Conservation (phyloP, 495 filamentous ascomycete genomes). For the Chaetomium tenue region DNA sequence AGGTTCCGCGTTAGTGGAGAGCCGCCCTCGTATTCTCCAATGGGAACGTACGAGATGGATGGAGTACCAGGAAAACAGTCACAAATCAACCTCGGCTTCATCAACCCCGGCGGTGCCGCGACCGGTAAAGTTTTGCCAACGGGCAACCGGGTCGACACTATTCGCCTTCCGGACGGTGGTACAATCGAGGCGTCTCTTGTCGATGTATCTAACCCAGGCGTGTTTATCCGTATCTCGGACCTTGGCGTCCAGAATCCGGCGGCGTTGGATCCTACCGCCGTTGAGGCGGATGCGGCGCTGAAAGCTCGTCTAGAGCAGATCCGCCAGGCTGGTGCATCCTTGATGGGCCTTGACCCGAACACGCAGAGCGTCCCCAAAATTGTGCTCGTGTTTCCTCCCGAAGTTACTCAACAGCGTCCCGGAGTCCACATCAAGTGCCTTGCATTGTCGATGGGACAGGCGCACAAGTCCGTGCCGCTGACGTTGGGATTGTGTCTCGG, state of each 20-base stretch:
- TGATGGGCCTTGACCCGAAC: conserved; percentile 61
- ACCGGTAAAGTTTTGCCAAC: conserved; percentile 67
- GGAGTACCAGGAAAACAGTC: conserved; percentile 62
- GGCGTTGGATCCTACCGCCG: conserved; percentile 53
- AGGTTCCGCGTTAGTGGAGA: conserved; percentile 49
- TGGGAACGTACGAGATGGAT: conserved; percentile 62
- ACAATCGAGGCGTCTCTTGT: conserved; percentile 48
- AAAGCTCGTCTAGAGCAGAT: conserved; percentile 59
- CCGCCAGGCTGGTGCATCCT: conserved; percentile 55
- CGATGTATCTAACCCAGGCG: conserved; percentile 66
- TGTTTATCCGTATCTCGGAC: conserved; percentile 58
- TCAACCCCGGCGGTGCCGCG: conserved; percentile 64
- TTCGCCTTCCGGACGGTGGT: conserved; percentile 54
- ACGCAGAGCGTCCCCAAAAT: conserved; percentile 67
- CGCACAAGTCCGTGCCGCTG: conserved; percentile 63
- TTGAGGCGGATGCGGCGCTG: conserved; percentile 48
- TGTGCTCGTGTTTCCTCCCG: conserved; percentile 53
- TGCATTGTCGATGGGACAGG: conserved; percentile 54
- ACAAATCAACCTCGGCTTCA: conserved; percentile 59
- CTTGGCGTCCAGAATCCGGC: conserved; percentile 45
- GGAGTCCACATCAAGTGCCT: conserved; percentile 47
- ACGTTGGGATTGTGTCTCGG: conserved; percentile 62
- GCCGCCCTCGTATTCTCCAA: conserved; percentile 41
- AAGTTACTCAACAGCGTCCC: conserved; percentile 18
- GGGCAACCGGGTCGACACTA: conserved; percentile 52